Evolutionary conservation across 1,284 basidiomycete genomes (phyloP), one percentile per base, ranked within the genome.

Genomic region (Xanthoconium separans): DNA sequence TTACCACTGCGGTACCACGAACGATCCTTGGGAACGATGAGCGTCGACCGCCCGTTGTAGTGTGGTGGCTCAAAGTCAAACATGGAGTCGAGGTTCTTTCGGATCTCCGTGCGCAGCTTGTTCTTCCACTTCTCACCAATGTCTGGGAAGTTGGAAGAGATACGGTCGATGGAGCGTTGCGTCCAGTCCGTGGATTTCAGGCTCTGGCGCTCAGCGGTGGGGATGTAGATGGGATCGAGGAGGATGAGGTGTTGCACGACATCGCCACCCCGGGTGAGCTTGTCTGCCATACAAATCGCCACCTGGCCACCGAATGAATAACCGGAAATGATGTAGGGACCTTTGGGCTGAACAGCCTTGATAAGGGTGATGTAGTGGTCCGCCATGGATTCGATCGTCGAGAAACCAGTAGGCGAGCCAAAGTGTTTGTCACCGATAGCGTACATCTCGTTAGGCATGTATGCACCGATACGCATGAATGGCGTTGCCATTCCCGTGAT

Each of bases 401-500:
- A 55, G 56, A 67, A 69, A 33, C 65, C 65, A 0, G 57, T 64
- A n/a, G 62, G 39, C 6, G 61, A 69, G 22, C 65, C 65, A 36
- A 67, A 69, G 46, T 67, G 58, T 29, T 58, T 65, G 55, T 67
- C 65, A 24, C 67, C 67, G 18, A 67, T 68, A 7, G 65, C 65
- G 33, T 69, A 67, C 64, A 69, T 68, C 60, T 69, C 67, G 44
- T 57, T 68, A 1, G 65, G 65, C 65, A 67, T 69, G 51, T 63
- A 70, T 27, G 64, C 64, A 13, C 65, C 68, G 22, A 68, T 66
- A 13, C 65, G 60, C 66, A 70, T 68, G 55, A 61, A 70, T 2
- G 65, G 65, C 4, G 66, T 67, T 10, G 60, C 65, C 64, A 67
- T 69, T 42, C 65, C 65, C 6, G 65, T 69, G 53, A 69, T 61